Evolutionary conservation across 176 grass and related monocot species (phyloP), one percentile per base, ranked within the genome.

Genomic region (Triticum aestivum): DNA sequence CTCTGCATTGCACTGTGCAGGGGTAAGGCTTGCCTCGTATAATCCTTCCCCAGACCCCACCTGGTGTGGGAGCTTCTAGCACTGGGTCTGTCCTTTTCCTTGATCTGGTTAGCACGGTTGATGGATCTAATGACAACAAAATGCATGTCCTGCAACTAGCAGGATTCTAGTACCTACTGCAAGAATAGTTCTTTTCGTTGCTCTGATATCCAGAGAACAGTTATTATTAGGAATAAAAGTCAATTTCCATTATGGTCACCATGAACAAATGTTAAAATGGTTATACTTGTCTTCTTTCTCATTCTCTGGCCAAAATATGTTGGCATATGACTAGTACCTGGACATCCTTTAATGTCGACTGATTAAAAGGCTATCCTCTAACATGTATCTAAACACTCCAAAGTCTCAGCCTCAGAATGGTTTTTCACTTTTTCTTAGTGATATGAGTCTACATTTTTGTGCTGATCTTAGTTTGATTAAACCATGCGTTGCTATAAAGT

Each of bases 81-180:
- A 14, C 45, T 49, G 45, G 45, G 45, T 17, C 49, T 52, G 49
- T 52, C 49, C 47, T 51, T 6, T 54, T 54, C 51, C 15, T 85
- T 85, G 18, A 82, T 88, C 82, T 79, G 42, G 41, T 85, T 83
- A 74, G 66, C 75, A 82, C 14, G 85, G 33, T 47, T 65, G 41
- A 82, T 64, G 9, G 30, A 61, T 27, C 66, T 52, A 86, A 71
- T 73, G 76, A 11, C 27, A 81, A 6, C 15, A 75, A 83, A 83
- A 30, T 80, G 32, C 51, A 52, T 78, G 54, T 82, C 73, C 30
- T 83, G 51, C 77, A 51, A 83, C 72, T 18, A 90, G 32, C 30
- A 65, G 37, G 49, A 37, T 81, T 39, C 78, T 70, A 82, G 78
- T 69, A 64, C 76, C 30, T 70, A 82, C 38, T 78, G 5, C 38